Evolutionary conservation across 768 basidiomycete genomes (phyloP), one percentile per base, ranked within the genome.

Genomic region (Hysterangium stoloniferum): DNA sequence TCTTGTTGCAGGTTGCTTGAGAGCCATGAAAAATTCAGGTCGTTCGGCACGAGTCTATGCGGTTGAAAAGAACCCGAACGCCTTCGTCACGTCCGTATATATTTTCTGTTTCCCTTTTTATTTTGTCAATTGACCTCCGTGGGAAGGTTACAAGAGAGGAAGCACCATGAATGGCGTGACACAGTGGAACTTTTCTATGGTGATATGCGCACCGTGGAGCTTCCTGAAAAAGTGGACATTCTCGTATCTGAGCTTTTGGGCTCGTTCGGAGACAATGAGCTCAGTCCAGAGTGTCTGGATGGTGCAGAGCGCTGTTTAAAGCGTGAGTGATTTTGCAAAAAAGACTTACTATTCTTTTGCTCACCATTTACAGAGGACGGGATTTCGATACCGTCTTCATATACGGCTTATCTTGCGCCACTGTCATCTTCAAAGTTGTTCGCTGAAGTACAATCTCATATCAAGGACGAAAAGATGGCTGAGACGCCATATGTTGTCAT

Each of bases 401-500:
- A 99, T 66, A 90, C 92, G 15, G 90, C 96, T 3, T 86, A 93
- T 67, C 74, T 99, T 20, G 91, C 96, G 0, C 96, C 96, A 1
- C 68, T 99, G 49, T 92, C 94, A 4, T 96, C 94, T 2, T 86
- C 92, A 2, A 97, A 94, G 64, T 73, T 99, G 9, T 87, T 84
- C 68, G 84, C 84, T 54, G 90, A 94, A 61, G 90, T 91, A 0
- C 64, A 71, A 46, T 86, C 78, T 59, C 81, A 78, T 55, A 57
- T 45, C 41, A 54, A 59, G 31, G 64, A 69, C 35, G 68, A 78
- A 29, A 89, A 87, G 64, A 77, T 80, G 22, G 64, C 86, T 52
- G 96, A 99, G 68, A 97, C 93, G 28, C 95, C 96, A 1, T 98
- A 98, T 59, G 96, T 99, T 15, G 96, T 98, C 54, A 95, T 98